These are phyloP conservation scores for Coniochaeta ligniaria DNA, from an alignment of 2,329 filamentous ascomycete genomes.

Conservation along the genomic window DNA sequence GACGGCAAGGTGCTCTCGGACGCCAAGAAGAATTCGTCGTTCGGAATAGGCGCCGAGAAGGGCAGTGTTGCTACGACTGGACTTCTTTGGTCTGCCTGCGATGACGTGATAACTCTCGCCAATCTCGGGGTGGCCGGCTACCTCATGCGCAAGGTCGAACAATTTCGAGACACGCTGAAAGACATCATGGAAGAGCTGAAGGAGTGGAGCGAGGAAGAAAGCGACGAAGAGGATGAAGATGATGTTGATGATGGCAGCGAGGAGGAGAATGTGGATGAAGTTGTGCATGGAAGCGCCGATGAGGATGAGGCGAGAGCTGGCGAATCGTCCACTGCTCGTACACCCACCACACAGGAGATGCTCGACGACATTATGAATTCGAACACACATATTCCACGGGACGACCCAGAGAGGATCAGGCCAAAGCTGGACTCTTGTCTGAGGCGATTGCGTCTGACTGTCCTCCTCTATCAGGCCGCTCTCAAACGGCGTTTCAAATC, in stretches of 20 bases:
- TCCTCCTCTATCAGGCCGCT: slow-evolving; percentile 62
- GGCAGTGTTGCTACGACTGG: slow-evolving; percentile 62
- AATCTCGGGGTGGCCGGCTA: slow-evolving; percentile 62
- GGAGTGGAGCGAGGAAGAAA: slow-evolving; percentile 74
- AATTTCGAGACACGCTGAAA: slow-evolving; percentile 67
- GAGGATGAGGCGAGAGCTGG: too few relatives aligned
- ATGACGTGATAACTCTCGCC: slow-evolving; percentile 59
- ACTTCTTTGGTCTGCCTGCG: slow-evolving; percentile 77
- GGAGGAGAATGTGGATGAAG: slow-evolving; percentile 31
- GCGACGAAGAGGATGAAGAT: slow-evolving; percentile 51
- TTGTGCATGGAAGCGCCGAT: slow-evolving; percentile 8
- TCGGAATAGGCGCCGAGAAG: slow-evolving; percentile 27
- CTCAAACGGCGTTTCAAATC: slow-evolving; percentile 62
- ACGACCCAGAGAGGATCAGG: slow-evolving; percentile 57
- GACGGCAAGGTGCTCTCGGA: slow-evolving; percentile 47
- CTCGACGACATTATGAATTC: slow-evolving; percentile 63
- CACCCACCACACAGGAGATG: slow-evolving; percentile 39
- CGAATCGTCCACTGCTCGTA: not conserved
- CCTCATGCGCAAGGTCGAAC: slow-evolving; percentile 62
- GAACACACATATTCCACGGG: slow-evolving; percentile 52
- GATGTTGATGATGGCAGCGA: too few relatives aligned
- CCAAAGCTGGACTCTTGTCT: slow-evolving; percentile 58
- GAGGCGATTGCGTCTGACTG: slow-evolving; percentile 59
- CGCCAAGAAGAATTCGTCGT: slow-evolving; percentile 36
- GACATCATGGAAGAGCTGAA: slow-evolving; percentile 82